These are phyloP conservation scores for Schizophyllum amplum DNA, from an alignment of 1,284 basidiomycete species.

Conservation along the genomic window DNA sequence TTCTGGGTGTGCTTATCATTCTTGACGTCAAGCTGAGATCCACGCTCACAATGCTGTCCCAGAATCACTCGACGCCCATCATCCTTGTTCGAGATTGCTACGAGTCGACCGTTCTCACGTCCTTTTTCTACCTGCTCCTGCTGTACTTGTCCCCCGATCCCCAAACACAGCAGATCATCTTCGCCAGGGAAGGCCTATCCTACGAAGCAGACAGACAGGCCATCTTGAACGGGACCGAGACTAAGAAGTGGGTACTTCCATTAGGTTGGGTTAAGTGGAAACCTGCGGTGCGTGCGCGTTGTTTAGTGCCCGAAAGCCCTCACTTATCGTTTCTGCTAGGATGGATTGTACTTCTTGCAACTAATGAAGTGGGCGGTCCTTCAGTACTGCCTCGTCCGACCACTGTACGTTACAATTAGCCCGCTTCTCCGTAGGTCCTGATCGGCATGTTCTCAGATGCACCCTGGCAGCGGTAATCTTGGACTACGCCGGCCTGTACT, in stretches of 20 bases:
- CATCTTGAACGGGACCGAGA: slow-evolving; percentile 32
- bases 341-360: slow-evolving; percentile 67
- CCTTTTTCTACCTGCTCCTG: slow-evolving; percentile 74
- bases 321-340: slow-evolving; percentile 29
- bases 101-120: slow-evolving; percentile 63
- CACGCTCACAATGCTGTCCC: neutral
- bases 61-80: slow-evolving; percentile 60
- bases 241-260: slow-evolving; percentile 66
- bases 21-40: neutral
- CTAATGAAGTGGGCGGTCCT: slow-evolving; percentile 75
- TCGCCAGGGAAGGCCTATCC: slow-evolving; percentile 50
- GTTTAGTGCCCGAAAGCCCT: neutral
- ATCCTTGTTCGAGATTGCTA: slow-evolving; percentile 61
- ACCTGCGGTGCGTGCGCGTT: slow-evolving; percentile 34
- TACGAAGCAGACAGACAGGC: slow-evolving; percentile 39
- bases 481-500: slow-evolving; percentile 62
- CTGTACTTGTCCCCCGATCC: slow-evolving; percentile 60
- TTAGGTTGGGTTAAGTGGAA: slow-evolving; percentile 56
- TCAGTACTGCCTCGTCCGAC: slow-evolving; percentile 73
- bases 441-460: slow-evolving; percentile 29
- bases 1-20: slow-evolving; percentile 48
- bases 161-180: slow-evolving; percentile 56
- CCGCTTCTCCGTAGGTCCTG: slow-evolving; percentile 1
- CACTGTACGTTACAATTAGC: slow-evolving; percentile 32
- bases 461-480: slow-evolving; percentile 59